Evolutionary conservation across 495 filamentous ascomycete genomes (phyloP), one percentile per base, ranked within the genome.

Genomic region (Penicillium maclennaniae): DNA sequence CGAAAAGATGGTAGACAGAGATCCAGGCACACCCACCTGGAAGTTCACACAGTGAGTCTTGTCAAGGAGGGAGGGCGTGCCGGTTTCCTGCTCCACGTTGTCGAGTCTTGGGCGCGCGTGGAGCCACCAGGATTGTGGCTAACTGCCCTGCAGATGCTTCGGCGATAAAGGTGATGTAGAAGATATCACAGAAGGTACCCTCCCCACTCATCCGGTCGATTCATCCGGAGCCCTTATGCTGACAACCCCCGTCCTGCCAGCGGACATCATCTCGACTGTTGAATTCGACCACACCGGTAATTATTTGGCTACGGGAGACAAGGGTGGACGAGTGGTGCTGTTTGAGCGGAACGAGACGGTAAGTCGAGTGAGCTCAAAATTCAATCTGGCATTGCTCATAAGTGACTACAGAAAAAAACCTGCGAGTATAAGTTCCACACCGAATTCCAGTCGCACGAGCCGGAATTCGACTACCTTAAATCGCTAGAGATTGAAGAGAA

Each of bases 401-500:
- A 42, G 38, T 54, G 47, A 50, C 20, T 7, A 34, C 66, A 97
- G 92, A 97, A 97, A 85, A 98, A 97, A 87, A 97, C 93, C 14
- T 98, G 93, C 81, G 93, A 98, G 73, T 98, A 98, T 81, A 98
- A 98, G 71, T 98, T 98, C 72, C 93, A 98, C 69, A 98, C 93
- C 64, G 93, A 98, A 67, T 98, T 98, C 56, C 93, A 98, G 79
- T 98, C 93, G 48, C 93, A 98, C 73, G 93, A 98, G 69, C 93
- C 93, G 19, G 93, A 98, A 70, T 98, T 98, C 71, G 93, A 98
- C 68, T 98, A 98, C 70, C 83, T 98, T 51, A 98, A 98, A 76
- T 98, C 93, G 19, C 80, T 98, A 53, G 93, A 98, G 76, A 98
- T 98, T 60, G 93, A 98, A 81, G 93, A 98, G 75, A 98, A 98